Base-by-base conservation (phyloP, 306 rosid species). In the Corylus americana region DNA sequence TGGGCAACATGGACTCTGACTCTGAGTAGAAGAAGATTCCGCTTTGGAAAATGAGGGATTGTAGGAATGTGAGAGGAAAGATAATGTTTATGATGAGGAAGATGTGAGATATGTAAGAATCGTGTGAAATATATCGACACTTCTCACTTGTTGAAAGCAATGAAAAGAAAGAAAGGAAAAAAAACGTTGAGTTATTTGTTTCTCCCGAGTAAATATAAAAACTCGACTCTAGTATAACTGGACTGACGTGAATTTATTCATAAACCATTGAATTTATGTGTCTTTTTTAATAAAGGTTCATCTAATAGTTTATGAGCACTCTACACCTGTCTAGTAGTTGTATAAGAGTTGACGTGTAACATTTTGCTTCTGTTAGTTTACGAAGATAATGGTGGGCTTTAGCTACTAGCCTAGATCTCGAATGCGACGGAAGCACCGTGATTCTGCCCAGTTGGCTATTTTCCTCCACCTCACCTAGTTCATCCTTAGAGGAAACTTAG, bases 1-100 rank as follows among this genome's bases (percentile, higher is more conserved):
- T 94, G 98, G 93, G 97, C 64, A 92, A 83, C 78, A 80, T 91
- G 90, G 97, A 92, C 3, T 90, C 97, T 0, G 97, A 92, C 51
- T 92, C 98, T 6, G 97, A 94, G 70, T 91, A 77, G 47, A 12
- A 42, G 90, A 50, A 74, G 61, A 51, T 25, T 66, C 11, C 67
- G 54, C 70, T n/a, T n/a, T 27, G 78, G 68, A 76, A 57, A 25
- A 50, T 31, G 48, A 81, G 45, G 1, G 31, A 17, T 50, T 57
- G n/a, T 58, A 39, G 77, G 39, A 37, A 55, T 11, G 55, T 44
- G 50, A 25, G 51, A 63, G 82, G 18, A 71, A 78, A 8, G 82
- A 74, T 75, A 79, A 57, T 64, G 81, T 79, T 69, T 58, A 70
- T 55, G 75, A 42, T 11, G 77, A 62, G 47, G 75, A 70, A 71